These are phyloP conservation scores for Boletus insuetus DNA, from an alignment of 768 basidiomycete genomes.

Conservation along the genomic window DNA sequence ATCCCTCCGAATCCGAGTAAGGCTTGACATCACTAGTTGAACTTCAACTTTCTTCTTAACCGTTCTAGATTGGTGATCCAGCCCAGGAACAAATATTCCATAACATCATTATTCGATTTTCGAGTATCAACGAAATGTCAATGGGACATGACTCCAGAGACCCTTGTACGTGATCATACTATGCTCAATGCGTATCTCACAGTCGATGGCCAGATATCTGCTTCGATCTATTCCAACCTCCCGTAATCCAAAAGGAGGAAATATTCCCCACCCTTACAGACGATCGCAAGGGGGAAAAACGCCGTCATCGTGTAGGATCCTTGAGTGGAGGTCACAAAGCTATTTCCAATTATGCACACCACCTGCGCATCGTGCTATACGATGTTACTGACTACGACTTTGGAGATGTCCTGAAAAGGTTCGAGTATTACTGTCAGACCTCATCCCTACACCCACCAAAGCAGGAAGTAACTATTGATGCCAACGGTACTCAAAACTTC, in stretches of 20 bases:
- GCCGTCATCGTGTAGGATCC: constrained; percentile 55
- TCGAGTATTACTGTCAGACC: constrained; percentile 50
- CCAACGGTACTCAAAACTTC: constrained; percentile 42
- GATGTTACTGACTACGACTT: constrained; percentile 40
- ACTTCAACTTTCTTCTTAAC: background rate
- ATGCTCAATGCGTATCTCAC: constrained; percentile 10
- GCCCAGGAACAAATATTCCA: constrained; percentile 48
- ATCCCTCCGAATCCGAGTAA: constrained; percentile 58
- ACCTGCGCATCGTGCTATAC: constrained; percentile 61
- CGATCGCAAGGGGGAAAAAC: constrained; percentile 29
- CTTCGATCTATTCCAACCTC: constrained; percentile 66
- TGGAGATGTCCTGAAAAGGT: constrained; percentile 41
- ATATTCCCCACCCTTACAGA: constrained; percentile 52
- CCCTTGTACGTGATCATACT: constrained; percentile 48
- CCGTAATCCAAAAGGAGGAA: constrained; percentile 56
- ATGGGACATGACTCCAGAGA: constrained; percentile 58
- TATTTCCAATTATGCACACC: constrained; percentile 69
- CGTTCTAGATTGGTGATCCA: constrained; percentile 54
- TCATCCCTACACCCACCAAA: constrained; percentile 43
- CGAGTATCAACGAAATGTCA: constrained; percentile 58
- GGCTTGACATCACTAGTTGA: constrained; percentile 9
- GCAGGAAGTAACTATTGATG: constrained; percentile 44
- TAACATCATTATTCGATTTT: constrained; percentile 53
- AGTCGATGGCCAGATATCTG: constrained; percentile 49
- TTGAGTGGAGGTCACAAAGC: constrained; percentile 54